A percentile compares a stretch with the other conserved stretches of the same genome.
phyloP scores from a whole-genome alignment of 2,329 filamentous ascomycete genomes.

The Aspergillus tamarii region DNA sequence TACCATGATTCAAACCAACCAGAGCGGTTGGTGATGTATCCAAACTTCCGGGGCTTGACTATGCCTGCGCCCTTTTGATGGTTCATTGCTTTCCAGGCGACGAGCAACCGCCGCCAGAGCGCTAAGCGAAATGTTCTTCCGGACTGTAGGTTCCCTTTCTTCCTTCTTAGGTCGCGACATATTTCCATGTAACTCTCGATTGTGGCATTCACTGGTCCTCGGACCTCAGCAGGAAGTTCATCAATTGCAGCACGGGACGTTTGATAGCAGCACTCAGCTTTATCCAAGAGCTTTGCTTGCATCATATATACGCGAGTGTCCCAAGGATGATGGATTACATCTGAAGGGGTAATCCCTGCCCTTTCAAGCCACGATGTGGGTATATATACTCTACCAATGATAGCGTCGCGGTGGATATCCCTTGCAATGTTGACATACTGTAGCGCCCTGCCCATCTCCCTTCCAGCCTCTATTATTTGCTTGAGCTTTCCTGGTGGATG shows the following conservation, averaged over 20 bases:
- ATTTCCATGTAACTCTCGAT: constrained; percentile 80
- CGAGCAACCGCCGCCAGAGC: background rate
- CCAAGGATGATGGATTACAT: constrained; percentile 14
- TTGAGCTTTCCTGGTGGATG: background rate
- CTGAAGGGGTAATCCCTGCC: constrained; percentile 46
- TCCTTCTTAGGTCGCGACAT: constrained; percentile 42
- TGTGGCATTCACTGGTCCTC: constrained; percentile 67
- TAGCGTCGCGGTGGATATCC: constrained; percentile 69
- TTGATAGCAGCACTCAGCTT: constrained; percentile 65
- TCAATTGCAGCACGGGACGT: constrained; percentile 61
- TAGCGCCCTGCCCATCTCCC: constrained; percentile 68
- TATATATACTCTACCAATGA: constrained; percentile 68
- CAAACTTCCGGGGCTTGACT: too few species aligned
- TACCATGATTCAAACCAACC: too few species aligned
- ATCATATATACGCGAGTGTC: constrained; percentile 37
- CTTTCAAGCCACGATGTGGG: constrained; percentile 67
- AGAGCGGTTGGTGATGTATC: too few species aligned
- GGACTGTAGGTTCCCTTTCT: background rate
- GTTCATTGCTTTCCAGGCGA: background rate
- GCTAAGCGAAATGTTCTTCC: background rate
- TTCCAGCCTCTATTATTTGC: constrained; percentile 25
- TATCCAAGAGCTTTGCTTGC: constrained; percentile 59
- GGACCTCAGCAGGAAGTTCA: constrained; percentile 61
- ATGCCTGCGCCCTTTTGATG: too few species aligned
- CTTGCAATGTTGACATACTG: constrained; percentile 78